phyloP scores from a whole-genome alignment of 805 yeast genomes.

The Huiozyma sinensis region DNA sequence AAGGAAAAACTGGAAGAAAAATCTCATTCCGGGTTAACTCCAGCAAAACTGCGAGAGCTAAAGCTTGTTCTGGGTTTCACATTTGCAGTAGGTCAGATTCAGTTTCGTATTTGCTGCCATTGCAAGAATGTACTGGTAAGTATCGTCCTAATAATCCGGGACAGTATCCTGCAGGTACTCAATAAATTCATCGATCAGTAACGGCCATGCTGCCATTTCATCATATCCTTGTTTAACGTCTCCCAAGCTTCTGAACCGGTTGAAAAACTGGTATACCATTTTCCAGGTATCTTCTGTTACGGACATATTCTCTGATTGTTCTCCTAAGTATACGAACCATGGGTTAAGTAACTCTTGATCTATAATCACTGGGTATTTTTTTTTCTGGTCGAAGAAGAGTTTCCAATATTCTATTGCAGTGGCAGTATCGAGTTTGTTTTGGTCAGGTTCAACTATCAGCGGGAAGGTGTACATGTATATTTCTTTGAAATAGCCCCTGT shows the following conservation, averaged over 20 bases:
- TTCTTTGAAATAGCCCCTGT: slow-evolving; percentile 36
- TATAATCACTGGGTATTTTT: slow-evolving; percentile 8
- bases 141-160: not conserved
- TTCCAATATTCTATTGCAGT: slow-evolving; percentile 72
- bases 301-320: slow-evolving; percentile 31
- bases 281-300: slow-evolving; percentile 75
- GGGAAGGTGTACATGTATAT: slow-evolving; percentile 66
- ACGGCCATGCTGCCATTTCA: slow-evolving; percentile 87
- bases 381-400: slow-evolving; percentile 36
- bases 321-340: slow-evolving; percentile 50
- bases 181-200: slow-evolving; percentile 72
- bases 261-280: slow-evolving; percentile 62
- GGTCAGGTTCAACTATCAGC: slow-evolving; percentile 51
- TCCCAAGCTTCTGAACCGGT: slow-evolving; percentile 43
- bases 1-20: too few species aligned
- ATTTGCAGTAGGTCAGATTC: too few species aligned
- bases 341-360: slow-evolving; percentile 31
- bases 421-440: slow-evolving; percentile 44
- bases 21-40: too few species aligned
- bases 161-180: slow-evolving; percentile 34
- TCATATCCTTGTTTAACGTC: slow-evolving; percentile 45
- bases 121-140: too few species aligned
- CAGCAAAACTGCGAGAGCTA: too few species aligned
- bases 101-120: too few species aligned
- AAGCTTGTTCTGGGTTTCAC: too few species aligned